A percentile compares a stretch with the other conserved stretches of the same genome.
Conservation (phyloP, 331 rosid genomes). For the Cydonia oblonga region DNA sequence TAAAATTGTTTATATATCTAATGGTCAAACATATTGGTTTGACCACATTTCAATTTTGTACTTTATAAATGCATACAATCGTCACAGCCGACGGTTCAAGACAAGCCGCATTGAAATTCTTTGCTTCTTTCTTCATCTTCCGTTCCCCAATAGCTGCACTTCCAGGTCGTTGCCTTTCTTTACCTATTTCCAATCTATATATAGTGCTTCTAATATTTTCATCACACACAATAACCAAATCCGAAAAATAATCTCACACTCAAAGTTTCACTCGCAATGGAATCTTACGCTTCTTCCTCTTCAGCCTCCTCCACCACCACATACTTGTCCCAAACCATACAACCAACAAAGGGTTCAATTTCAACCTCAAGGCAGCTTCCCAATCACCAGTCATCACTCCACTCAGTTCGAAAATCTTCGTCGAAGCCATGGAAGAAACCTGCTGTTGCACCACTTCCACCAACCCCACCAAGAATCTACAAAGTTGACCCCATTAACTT, state of each 20-base stretch:
- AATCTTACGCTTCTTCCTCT: conserved; percentile 25
- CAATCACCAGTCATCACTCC: conserved; percentile 22
- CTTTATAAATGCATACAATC: neutral
- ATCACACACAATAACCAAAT: neutral
- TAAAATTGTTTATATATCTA: neutral
- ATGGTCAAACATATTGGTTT: conserved; percentile 9
- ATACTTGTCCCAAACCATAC: too few relatives aligned
- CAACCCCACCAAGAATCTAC: conserved; percentile 43
- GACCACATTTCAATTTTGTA: conserved; percentile 22
- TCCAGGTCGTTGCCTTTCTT: conserved; percentile 18
- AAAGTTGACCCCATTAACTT: conserved; percentile 74
- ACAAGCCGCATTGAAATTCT: conserved; percentile 23
- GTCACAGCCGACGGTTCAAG: conserved; percentile 44
- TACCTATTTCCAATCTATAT: neutral
- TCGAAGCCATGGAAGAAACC: conserved; percentile 58
- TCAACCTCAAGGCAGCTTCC: conserved; percentile 10
- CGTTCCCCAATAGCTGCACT: conserved; percentile 15
- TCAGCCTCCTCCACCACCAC: conserved; percentile 14
- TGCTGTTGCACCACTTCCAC: conserved; percentile 46
- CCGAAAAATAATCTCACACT: neutral
- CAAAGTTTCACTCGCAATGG: conserved; percentile 14
- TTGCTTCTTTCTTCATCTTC: neutral
- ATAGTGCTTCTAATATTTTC: neutral
- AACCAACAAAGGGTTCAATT: neutral
- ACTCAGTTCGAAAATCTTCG: conserved; percentile 31